Percentiles rank a stretch among this genome's conserved stretches.
Conservation (phyloP, 352 stramenopile genomes). For the Phytopythium oedochilum region DNA sequence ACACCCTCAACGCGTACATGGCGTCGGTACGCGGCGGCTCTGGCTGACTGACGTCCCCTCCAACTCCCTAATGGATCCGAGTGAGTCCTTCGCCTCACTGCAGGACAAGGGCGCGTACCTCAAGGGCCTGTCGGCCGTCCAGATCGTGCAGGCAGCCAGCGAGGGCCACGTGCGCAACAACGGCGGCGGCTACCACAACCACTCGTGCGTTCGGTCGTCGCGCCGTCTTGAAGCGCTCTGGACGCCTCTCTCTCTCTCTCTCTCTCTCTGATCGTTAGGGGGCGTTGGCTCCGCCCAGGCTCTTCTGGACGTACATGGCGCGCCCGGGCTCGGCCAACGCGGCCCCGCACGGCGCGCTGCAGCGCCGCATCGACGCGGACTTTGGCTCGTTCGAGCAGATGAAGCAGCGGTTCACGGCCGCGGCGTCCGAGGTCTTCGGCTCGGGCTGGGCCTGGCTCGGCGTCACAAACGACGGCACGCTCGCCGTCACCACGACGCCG, state of each 20-base stretch:
- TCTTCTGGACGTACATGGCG: conserved; percentile 95
- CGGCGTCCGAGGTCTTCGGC: conserved; percentile 84
- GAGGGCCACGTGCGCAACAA: conserved; percentile 82
- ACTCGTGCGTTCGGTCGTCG: conserved; percentile 64
- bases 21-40: conserved; percentile 24
- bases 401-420: conserved; percentile 86
- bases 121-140: conserved; percentile 76
- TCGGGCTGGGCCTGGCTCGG: conserved; percentile 90
- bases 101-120: conserved; percentile 67
- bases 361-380: conserved; percentile 83
- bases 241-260: neutral
- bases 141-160: conserved; percentile 68
- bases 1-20: conserved; percentile 90
- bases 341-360: conserved; percentile 70
- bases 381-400: conserved; percentile 91
- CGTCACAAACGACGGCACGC: conserved; percentile 83
- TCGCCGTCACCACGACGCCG: conserved; percentile 93
- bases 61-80: too few species aligned
- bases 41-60: too few species aligned
- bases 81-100: too few species aligned
- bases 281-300: conserved; percentile 10
- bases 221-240: too few species aligned
- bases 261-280: neutral
- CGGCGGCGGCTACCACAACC: conserved; percentile 82
- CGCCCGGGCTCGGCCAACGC: conserved; percentile 69